phyloP scores from a whole-genome alignment of 148 eudicot species.

The Arctostaphylos glauca region DNA sequence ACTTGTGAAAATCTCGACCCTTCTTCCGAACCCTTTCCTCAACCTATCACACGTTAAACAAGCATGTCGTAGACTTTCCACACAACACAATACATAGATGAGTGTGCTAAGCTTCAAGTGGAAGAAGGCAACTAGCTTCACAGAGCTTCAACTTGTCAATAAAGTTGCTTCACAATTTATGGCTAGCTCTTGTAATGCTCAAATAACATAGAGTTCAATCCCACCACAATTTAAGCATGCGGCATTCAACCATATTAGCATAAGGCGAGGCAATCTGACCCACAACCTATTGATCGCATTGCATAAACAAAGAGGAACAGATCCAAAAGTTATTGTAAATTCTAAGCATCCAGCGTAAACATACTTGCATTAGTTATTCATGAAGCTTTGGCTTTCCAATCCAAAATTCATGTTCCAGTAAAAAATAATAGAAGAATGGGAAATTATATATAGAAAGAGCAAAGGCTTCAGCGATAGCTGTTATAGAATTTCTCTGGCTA shows the following conservation, averaged over 20 bases:
- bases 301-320: not conserved
- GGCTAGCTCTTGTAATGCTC: constrained; percentile 5
- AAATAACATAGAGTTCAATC: not conserved
- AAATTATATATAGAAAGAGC: no score
- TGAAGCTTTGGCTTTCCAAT: not conserved
- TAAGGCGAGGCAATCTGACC: not conserved
- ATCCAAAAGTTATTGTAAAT: not conserved
- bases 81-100: not conserved
- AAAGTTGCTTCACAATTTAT: not conserved
- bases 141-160: not conserved
- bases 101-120: not conserved
- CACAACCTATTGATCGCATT: not conserved
- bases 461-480: no score
- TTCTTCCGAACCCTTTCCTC: constrained; percentile 84
- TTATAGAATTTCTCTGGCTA: no score
- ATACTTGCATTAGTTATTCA: no score
- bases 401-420: not conserved
- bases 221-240: not conserved
- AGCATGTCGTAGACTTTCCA: constrained; percentile 8
- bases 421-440: not conserved
- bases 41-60: constrained; percentile 44
- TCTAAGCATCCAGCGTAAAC: not conserved
- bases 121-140: not conserved
- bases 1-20: constrained; percentile 67
- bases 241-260: not conserved